Evolutionary conservation across 1,284 basidiomycete species (phyloP), one percentile per base, ranked within the genome.

Genomic region (Sporisorium reilianum): DNA sequence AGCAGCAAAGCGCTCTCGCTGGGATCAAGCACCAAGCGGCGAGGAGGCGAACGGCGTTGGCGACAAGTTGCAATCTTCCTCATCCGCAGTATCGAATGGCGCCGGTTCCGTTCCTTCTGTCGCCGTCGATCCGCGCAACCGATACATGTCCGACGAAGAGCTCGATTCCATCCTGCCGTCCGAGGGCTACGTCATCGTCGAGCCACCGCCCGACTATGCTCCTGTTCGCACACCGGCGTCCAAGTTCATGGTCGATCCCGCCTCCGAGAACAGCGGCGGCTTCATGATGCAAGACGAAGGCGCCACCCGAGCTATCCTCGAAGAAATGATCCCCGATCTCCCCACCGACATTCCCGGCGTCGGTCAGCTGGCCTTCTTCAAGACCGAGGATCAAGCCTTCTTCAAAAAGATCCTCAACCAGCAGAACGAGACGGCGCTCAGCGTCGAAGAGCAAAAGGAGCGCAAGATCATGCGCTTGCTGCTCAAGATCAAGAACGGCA

Each of bases 381-480:
- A 99, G 86, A 89, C 93, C 0, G 97, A 99, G 86, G 97, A 99
- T 84, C 94, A 95, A 5, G 91, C 95, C 83, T 99, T 98, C 86
- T 99, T 99, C 79, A 92, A 94, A 63, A 97, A 97, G 86, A 97
- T 99, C 69, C 86, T 97, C 53, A 94, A 93, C 79, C 93, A 96
- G 85, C 93, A 95, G 80, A 94, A 97, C 86, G 93, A 97, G 86
- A 78, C 80, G 30, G 82, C 71, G n/a, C 88, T 98, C 54, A 90
- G 93, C 1, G 90, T 95, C n/a, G 97, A 99, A 56, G 97, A 99
- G 87, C 92, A 98, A 89, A 99, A 99, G 87, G 97, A 99, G 87
- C 90, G 95, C 82, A 98, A 98, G 87, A 99, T 99, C 82, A 98
- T 99, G 95, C 91, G 95, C n/a, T 87, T 99, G n/a, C 87, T 99